Conservation (phyloP, 495 filamentous ascomycete genomes). For the Tuber magnatum region DNA sequence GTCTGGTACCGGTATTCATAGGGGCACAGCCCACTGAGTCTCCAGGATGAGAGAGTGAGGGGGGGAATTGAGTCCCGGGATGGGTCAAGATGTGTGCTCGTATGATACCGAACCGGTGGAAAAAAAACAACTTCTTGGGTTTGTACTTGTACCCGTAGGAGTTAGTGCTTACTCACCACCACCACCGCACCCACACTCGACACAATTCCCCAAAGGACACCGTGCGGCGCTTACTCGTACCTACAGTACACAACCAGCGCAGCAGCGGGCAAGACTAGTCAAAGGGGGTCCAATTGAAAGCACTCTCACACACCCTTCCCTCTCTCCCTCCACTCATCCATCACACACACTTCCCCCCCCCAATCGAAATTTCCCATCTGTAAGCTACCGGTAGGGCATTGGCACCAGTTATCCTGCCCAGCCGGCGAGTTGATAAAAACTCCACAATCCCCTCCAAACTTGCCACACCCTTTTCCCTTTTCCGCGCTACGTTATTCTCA, state of each 20-base stretch:
- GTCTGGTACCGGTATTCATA: not conserved
- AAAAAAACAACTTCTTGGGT: not conserved
- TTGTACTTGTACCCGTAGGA: no score
- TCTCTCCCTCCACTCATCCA: not conserved
- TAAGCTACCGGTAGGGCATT: not conserved
- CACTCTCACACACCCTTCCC: not conserved
- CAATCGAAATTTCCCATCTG: not conserved
- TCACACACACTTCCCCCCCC: not conserved
- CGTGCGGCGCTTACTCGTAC: not conserved
- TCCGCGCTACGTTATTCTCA: not conserved
- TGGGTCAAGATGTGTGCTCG: not conserved
- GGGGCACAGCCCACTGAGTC: not conserved
- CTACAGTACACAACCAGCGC: not conserved
- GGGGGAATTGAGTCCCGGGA: not conserved
- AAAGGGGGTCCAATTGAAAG: not conserved
- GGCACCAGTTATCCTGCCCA: not conserved
- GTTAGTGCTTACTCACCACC: constrained; percentile 3
- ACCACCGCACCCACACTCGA: not conserved
- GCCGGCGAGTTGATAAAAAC: not conserved
- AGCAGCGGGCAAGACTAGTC: not conserved
- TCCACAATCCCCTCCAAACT: not conserved
- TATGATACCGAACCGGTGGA: no score
- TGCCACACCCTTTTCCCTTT: constrained; percentile 2
- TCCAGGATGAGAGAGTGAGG: not conserved
- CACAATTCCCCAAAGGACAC: not conserved